Conservation (phyloP, 1,284 basidiomycete genomes). For the Malassezia furfur region DNA sequence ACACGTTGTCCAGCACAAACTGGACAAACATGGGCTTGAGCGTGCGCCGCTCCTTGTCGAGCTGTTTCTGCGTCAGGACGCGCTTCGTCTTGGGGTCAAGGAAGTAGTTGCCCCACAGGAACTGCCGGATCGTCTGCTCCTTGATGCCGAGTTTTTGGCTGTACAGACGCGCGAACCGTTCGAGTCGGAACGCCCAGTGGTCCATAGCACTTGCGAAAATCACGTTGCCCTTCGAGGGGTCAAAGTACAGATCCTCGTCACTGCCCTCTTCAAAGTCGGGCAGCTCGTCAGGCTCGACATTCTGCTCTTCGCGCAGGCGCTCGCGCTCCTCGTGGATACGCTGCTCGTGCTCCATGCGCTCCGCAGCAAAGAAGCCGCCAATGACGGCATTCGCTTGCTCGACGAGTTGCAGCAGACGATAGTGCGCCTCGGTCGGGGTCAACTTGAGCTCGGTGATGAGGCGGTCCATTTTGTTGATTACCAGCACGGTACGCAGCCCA, state of each 20-base stretch:
- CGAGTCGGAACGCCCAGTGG: slow-evolving; percentile 93
- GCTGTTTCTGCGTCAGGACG: slow-evolving; percentile 81
- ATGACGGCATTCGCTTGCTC: slow-evolving; percentile 98
- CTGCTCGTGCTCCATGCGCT: slow-evolving; percentile 85
- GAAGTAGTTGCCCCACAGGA: slow-evolving; percentile 96
- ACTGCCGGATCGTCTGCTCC: slow-evolving; percentile 72
- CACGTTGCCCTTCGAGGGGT: slow-evolving; percentile 89
- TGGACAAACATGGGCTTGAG: slow-evolving; percentile 97
- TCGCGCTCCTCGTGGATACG: slow-evolving; percentile 74
- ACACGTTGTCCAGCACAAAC: slow-evolving; percentile 93
- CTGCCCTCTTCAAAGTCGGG: slow-evolving; percentile 68
- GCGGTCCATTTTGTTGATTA: slow-evolving; percentile 96
- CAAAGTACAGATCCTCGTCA: slow-evolving; percentile 87
- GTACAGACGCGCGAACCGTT: slow-evolving; percentile 87
- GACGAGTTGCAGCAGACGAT: slow-evolving; percentile 81
- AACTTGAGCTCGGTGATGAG: slow-evolving; percentile 88
- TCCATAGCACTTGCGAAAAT: slow-evolving; percentile 93
- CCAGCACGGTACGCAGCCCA: slow-evolving; percentile 75
- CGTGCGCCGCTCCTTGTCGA: slow-evolving; percentile 58
- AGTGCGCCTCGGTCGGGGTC: slow-evolving; percentile 82
- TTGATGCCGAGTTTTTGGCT: slow-evolving; percentile 82
- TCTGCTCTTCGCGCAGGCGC: not conserved
- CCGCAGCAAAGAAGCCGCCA: slow-evolving; percentile 87
- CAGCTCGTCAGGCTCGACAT: slow-evolving; percentile 41
- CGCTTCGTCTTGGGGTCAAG: slow-evolving; percentile 92